These are phyloP conservation scores for Auricularia auricula-judae DNA, from an alignment of 768 basidiomycete species.

Conservation along the genomic window DNA sequence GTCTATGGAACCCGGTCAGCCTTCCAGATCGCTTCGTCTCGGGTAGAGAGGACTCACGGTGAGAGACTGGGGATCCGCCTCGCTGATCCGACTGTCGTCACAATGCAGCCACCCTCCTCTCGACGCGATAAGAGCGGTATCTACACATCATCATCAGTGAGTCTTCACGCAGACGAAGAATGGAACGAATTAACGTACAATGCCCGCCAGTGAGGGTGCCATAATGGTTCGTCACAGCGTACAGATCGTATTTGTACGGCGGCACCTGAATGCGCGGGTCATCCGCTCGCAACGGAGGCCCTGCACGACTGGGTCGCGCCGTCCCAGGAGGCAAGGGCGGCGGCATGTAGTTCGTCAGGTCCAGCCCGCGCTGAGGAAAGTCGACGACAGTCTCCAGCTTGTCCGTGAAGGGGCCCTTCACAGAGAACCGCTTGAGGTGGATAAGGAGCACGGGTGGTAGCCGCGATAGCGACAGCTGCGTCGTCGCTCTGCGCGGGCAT, in stretches of 20 bases:
- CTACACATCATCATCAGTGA: conserved; percentile 28
- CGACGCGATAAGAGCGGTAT: conserved; percentile 86
- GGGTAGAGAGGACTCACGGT: conserved; percentile 45
- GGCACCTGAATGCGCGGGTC: conserved; percentile 79
- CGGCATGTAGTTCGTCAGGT: conserved; percentile 77
- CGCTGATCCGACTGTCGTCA: conserved; percentile 81
- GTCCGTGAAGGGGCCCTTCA: conserved; percentile 86
- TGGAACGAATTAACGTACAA: conserved; percentile 45
- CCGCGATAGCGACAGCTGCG: conserved; percentile 81
- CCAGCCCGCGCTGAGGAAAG: conserved; percentile 57
- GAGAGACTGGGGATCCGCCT: conserved; percentile 67
- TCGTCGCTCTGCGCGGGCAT: conserved; percentile 71
- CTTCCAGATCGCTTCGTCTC: not conserved
- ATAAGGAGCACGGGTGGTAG: conserved; percentile 88
- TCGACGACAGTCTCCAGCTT: conserved; percentile 94
- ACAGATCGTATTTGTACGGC: conserved; percentile 88
- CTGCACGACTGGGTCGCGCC: conserved; percentile 18
- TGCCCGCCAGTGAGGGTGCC: conserved; percentile 92
- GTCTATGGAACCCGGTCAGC: not conserved
- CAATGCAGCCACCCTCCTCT: conserved; percentile 86
- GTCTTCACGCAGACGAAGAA: not conserved
- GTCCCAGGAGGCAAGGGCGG: conserved; percentile 55
- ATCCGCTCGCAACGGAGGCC: conserved; percentile 21
- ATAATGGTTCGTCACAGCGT: conserved; percentile 92
- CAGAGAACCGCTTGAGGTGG: conserved; percentile 86